Base-by-base conservation (phyloP, 108 stramenopile genomes). In the Fistulifera pelliculosa region DNA sequence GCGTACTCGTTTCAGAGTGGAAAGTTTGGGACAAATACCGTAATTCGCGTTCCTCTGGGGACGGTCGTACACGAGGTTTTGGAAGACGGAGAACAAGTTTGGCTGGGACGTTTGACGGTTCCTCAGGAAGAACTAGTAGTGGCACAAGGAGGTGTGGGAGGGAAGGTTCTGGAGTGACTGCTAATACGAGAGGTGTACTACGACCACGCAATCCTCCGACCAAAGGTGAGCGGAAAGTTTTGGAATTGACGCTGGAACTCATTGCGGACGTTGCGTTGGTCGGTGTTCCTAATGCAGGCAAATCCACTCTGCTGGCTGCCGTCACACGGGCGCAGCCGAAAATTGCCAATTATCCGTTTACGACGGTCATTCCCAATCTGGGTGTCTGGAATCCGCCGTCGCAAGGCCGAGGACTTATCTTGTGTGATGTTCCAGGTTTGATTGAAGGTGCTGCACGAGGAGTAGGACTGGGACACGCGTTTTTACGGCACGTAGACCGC, bases 211-310 rank as follows among this genome's bases (percentile, higher is more conserved):
- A 57, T 27, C 52, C 94, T 48, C 73, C 87, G 3, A 54, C 66
- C 27, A 73, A 81, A 43, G 84, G 96, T 59, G 80, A 94, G 59
- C 66, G 90, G 27, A 71, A 80, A 67, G 52, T 76, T 58, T 56
- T 98, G 27, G 70, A 78, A 54, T 54, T 98, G 38, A 95, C 94
- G 21, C 71, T 98, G 53, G 94, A 98, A 69, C 77, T 96, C 51
- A 93, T 98, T 12, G 95, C 93, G 0, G 97, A 98, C 66, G 94
- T 96, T n/a, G 97, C 95, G 18, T 54, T 98, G 1, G 85, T 96
- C 3, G 97, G 91, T 10, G 84, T 95, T 2, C 97, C 97, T 0
- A 98, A 96, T 69, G 94, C 95, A 8, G 97, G 97, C 4, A 98
- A 98, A 70, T 80, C 77, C 44, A 96, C 97, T 1, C 77, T 98